Percentiles rank a stretch among this genome's conserved stretches.
Conservation (phyloP, 2,329 filamentous ascomycete species). For the Colletotrichum paranaense region DNA sequence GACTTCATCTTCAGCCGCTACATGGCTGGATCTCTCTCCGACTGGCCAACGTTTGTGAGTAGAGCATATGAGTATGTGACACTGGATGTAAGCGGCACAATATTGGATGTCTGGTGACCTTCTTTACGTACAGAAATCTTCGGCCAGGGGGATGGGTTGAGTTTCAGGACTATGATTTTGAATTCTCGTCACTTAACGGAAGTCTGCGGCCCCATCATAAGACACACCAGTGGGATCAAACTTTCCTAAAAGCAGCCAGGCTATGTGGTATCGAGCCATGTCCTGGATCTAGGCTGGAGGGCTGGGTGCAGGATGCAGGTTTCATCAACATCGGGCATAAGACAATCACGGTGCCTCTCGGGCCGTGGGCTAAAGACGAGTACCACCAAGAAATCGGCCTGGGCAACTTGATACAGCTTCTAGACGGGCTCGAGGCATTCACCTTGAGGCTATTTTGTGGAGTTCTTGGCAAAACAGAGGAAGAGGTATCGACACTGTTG, state of each 20-base stretch:
- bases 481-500: slow-evolving; percentile 43
- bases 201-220: slow-evolving; percentile 37
- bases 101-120: background rate
- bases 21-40: slow-evolving; percentile 11
- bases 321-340: slow-evolving; percentile 48
- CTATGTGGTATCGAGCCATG: slow-evolving; percentile 38
- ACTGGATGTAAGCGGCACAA: background rate
- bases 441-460: slow-evolving; percentile 45
- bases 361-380: slow-evolving; percentile 49
- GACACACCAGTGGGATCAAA: slow-evolving; percentile 38
- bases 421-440: slow-evolving; percentile 39
- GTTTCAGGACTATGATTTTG: slow-evolving; percentile 41
- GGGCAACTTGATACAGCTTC: slow-evolving; percentile 31
- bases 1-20: slow-evolving; percentile 45
- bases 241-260: background rate
- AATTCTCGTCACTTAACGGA: slow-evolving; percentile 41
- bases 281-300: slow-evolving; percentile 40
- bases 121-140: background rate
- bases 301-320: slow-evolving; percentile 46
- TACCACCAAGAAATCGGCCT: slow-evolving; percentile 44
- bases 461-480: slow-evolving; percentile 41
- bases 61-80: background rate
- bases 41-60: slow-evolving; percentile 14
- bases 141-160: slow-evolving; percentile 46
- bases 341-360: slow-evolving; percentile 45